phyloP scores from a whole-genome alignment of 768 basidiomycete genomes.

The Leccinum disarticulatum region DNA sequence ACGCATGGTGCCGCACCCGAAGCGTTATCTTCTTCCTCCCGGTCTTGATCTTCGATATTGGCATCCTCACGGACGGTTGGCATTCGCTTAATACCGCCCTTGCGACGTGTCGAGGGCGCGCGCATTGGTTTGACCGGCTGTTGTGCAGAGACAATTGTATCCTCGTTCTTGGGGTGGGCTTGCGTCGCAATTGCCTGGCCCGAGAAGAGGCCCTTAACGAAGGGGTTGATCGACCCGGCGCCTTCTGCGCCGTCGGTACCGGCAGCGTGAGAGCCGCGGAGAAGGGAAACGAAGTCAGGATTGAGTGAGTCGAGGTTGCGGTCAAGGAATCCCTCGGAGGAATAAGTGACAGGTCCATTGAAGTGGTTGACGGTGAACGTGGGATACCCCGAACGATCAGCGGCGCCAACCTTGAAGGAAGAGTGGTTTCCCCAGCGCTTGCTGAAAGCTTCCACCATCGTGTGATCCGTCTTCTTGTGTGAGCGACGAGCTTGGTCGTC shows the following conservation, averaged over 20 bases:
- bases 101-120: conserved; percentile 84
- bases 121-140: conserved; percentile 95
- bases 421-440: conserved; percentile 96
- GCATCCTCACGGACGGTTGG: conserved; percentile 34
- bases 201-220: conserved; percentile 88
- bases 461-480: conserved; percentile 89
- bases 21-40: conserved; percentile 42
- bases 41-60: conserved; percentile 45
- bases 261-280: conserved; percentile 55
- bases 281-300: conserved; percentile 88
- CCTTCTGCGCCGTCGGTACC: conserved; percentile 55
- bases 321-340: conserved; percentile 85
- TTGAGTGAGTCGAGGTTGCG: conserved; percentile 88
- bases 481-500: conserved; percentile 89
- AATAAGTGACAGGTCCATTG: conserved; percentile 90
- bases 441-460: conserved; percentile 91
- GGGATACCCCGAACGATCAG: conserved; percentile 75
- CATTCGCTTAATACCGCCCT: conserved; percentile 64
- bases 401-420: conserved; percentile 79
- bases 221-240: conserved; percentile 84
- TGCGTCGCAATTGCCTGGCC: conserved; percentile 88
- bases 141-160: conserved; percentile 93
- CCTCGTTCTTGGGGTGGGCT: conserved; percentile 89
- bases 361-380: conserved; percentile 93
- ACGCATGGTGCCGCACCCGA: conserved; percentile 60